Evolutionary conservation across 768 basidiomycete species (phyloP).

Genomic region (Peribolospora baueri): DNA sequence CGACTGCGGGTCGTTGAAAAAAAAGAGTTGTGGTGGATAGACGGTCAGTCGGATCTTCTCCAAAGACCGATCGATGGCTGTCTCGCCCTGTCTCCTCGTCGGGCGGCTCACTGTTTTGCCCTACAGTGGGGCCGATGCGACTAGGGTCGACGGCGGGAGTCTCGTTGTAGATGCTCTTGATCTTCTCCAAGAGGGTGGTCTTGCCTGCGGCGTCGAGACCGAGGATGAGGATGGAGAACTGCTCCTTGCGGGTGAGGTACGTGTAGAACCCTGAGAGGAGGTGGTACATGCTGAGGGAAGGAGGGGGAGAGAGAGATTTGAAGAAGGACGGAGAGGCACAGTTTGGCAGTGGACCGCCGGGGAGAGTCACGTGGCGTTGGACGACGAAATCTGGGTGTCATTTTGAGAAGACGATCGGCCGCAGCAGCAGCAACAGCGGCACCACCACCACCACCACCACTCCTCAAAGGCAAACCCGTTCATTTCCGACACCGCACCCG

Average conservation of each 20-base stretch:
- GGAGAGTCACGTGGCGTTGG: too few species aligned
- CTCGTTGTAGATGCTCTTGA: slow-evolving; percentile 75
- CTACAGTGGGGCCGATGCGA: slow-evolving; percentile 88
- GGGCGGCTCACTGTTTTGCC: slow-evolving; percentile 55
- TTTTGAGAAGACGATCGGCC: too few species aligned
- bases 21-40: neutral
- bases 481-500: too few species aligned
- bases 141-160: slow-evolving; percentile 66
- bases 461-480: too few species aligned
- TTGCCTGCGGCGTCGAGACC: slow-evolving; percentile 84
- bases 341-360: too few species aligned
- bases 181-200: slow-evolving; percentile 71
- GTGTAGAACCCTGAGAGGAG: slow-evolving; percentile 76
- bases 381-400: too few species aligned
- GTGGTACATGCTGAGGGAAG: slow-evolving; percentile 47
- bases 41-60: neutral
- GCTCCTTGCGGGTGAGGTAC: slow-evolving; percentile 49
- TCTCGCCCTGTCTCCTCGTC: too few species aligned
- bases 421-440: too few species aligned
- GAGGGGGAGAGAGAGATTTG: neutral
- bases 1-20: slow-evolving; percentile 30
- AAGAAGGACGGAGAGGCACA: too few species aligned
- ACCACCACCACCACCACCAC: too few species aligned
- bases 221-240: slow-evolving; percentile 84
- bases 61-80: neutral